These are phyloP conservation scores for Paraurostyla sp. DNA, from an alignment of 73 alveolate genomes.

Conservation along the genomic window DNA sequence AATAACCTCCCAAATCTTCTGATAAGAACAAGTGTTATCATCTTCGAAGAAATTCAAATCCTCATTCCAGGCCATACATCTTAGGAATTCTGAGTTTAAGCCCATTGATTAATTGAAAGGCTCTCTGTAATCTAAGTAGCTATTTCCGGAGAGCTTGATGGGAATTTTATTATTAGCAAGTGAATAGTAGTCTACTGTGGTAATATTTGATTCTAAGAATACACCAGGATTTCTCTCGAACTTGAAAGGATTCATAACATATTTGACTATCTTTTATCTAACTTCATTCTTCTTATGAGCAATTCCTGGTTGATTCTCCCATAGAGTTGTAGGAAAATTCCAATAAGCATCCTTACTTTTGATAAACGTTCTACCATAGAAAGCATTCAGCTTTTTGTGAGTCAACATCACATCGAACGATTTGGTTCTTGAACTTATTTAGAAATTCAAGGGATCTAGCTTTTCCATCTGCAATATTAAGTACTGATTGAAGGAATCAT, in stretches of 20 bases:
- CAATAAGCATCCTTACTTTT: conserved; percentile 58
- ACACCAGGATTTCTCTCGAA: conserved; percentile 9
- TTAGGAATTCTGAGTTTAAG: not conserved
- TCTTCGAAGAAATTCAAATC: not conserved
- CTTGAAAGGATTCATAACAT: conserved; percentile 45
- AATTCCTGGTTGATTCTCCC: not conserved
- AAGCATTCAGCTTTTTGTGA: not conserved
- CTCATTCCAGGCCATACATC: conserved; percentile 42
- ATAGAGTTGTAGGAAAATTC: conserved; percentile 42
- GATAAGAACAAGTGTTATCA: conserved; percentile 14
- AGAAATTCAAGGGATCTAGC: not conserved
- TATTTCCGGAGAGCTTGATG: conserved; percentile 5
- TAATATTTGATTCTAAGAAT: conserved; percentile 47
- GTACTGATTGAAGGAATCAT: not conserved
- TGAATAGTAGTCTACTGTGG: conserved; percentile 37
- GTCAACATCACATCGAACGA: conserved; percentile 17
- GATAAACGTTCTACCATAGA: not conserved
- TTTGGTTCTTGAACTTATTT: not conserved
- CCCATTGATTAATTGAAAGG: conserved; percentile 28
- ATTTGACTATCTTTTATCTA: conserved; percentile 21
- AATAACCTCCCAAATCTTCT: conserved; percentile 1
- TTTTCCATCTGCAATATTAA: not conserved
- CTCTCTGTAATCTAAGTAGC: conserved; percentile 41
- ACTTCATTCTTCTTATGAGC: conserved; percentile 57
- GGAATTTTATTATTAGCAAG: conserved; percentile 2